These are phyloP conservation scores for Talaromyces albobiverticillius DNA, from an alignment of 2,329 filamentous ascomycete genomes.

Conservation along the genomic window DNA sequence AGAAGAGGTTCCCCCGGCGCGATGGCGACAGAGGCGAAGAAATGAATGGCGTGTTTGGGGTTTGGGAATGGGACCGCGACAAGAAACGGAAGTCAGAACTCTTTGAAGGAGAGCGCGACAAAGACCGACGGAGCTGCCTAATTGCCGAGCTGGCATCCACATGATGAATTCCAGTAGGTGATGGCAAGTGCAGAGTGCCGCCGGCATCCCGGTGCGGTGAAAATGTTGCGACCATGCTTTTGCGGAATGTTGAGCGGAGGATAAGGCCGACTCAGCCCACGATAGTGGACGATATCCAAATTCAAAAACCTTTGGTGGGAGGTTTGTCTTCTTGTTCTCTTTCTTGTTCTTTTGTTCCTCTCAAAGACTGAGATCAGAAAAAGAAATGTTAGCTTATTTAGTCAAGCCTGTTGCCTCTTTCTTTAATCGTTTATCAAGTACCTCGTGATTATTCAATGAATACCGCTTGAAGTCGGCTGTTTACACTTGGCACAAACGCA, in stretches of 20 bases:
- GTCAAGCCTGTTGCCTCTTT: not conserved
- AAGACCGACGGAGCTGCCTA: constrained; percentile 76
- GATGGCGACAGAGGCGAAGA: constrained; percentile 14
- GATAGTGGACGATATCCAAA: not conserved
- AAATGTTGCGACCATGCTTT: constrained; percentile 46
- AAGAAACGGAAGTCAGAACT: constrained; percentile 65
- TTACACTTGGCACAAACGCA: not conserved
- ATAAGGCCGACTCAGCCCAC: not conserved
- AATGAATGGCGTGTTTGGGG: constrained; percentile 37
- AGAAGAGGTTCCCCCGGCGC: constrained; percentile 48
- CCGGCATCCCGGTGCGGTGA: constrained; percentile 55
- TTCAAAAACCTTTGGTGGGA: not conserved
- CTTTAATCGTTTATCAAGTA: not conserved
- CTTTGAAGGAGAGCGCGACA: constrained; percentile 93
- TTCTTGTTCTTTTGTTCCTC: not conserved
- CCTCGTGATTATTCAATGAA: not conserved
- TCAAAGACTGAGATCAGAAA: not conserved
- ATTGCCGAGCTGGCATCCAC: constrained; percentile 80
- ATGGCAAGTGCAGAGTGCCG: constrained; percentile 81
- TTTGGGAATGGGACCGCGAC: constrained; percentile 46
- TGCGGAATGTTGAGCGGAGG: constrained; percentile 10
- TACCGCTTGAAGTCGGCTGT: not conserved
- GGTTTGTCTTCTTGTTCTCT: too few relatives aligned
- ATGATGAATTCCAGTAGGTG: constrained; percentile 77
- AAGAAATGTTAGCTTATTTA: not conserved